Evolutionary conservation across 371 early-diverging fungal genomes (phyloP).

Genomic region (Apophysomyces ossiformis): DNA sequence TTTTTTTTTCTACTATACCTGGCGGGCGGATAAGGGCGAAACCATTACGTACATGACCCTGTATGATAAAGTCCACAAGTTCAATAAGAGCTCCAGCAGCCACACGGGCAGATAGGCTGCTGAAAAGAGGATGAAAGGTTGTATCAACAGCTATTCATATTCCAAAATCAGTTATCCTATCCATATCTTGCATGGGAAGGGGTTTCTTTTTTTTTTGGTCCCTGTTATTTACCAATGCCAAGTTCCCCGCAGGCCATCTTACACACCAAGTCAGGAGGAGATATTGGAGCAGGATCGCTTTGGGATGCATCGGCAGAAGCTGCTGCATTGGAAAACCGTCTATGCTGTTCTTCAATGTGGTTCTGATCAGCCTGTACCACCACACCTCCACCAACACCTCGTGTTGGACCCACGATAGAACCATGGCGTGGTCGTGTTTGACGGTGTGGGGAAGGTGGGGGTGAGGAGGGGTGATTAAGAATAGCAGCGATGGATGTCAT

Average conservation of each 20-base stretch:
- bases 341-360: slow-evolving; percentile 33
- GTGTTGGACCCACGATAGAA: slow-evolving; percentile 18
- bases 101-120: slow-evolving; percentile 56
- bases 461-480: slow-evolving; percentile 23
- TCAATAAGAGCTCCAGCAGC: slow-evolving; percentile 62
- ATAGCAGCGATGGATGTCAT: slow-evolving; percentile 47
- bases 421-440: slow-evolving; percentile 10
- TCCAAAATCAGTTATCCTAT: not conserved
- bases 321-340: slow-evolving; percentile 26
- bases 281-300: slow-evolving; percentile 26
- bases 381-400: slow-evolving; percentile 47
- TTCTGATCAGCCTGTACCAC: slow-evolving; percentile 32
- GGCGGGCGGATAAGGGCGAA: slow-evolving; percentile 71
- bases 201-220: too few relatives aligned
- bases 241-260: slow-evolving; percentile 62
- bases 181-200: not conserved
- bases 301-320: slow-evolving; percentile 21
- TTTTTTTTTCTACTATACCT: slow-evolving; percentile 33
- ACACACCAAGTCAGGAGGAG: slow-evolving; percentile 48
- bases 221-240: slow-evolving; percentile 43
- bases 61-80: slow-evolving; percentile 54
- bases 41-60: slow-evolving; percentile 62
- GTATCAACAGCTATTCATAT: slow-evolving; percentile 52
- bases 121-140: slow-evolving; percentile 59
- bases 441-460: not conserved